Evolutionary conservation across 495 filamentous ascomycete species (phyloP).

Genomic region (Aspergillus nidulans): DNA sequence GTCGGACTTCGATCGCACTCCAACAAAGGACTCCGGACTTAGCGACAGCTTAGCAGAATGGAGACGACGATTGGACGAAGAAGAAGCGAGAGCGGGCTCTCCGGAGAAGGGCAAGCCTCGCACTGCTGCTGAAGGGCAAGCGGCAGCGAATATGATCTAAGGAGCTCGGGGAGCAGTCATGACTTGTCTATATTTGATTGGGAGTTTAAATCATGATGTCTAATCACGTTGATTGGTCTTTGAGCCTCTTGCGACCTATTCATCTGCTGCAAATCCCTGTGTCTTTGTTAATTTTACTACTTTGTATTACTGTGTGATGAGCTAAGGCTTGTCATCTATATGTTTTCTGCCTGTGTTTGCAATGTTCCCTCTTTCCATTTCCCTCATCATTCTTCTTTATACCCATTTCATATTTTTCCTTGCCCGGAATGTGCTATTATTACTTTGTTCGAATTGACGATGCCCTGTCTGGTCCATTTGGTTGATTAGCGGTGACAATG

Average conservation of each 20-base stretch:
- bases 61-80: constrained; percentile 66
- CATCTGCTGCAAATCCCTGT: neutral
- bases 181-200: constrained; percentile 17
- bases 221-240: constrained; percentile 9
- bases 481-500: neutral
- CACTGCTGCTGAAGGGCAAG: constrained; percentile 18
- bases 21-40: constrained; percentile 52
- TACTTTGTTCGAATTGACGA: constrained; percentile 14
- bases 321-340: neutral
- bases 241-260: neutral
- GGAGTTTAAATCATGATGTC: constrained; percentile 11
- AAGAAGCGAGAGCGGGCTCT: constrained; percentile 39
- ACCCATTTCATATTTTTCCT: constrained; percentile 31
- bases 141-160: constrained; percentile 38
- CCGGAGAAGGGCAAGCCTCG: constrained; percentile 28
- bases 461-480: constrained; percentile 18
- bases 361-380: constrained; percentile 16
- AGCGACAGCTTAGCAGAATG: constrained; percentile 70
- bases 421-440: constrained; percentile 31
- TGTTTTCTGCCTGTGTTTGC: constrained; percentile 18
- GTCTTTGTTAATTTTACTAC: constrained; percentile 7
- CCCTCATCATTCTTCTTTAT: constrained; percentile 22
- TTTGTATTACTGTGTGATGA: constrained; percentile 4
- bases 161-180: constrained; percentile 8
- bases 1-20: constrained; percentile 77